Conservation (phyloP, 345 rosid species). For the Aurinia saxatilis region DNA sequence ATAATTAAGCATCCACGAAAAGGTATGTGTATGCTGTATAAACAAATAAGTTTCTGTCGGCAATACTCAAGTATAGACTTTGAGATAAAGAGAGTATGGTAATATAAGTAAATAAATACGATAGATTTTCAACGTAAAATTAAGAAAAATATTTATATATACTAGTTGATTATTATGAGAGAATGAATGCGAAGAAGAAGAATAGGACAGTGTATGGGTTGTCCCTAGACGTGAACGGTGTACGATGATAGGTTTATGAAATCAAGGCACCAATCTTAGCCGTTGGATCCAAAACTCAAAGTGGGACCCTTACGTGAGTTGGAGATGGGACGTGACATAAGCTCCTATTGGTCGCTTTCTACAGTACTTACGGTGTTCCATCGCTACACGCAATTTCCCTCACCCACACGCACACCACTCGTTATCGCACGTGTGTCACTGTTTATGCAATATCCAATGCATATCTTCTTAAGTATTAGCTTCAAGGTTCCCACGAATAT, state of each 20-base stretch:
- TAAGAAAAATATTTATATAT: background rate
- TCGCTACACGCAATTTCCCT: constrained; percentile 25
- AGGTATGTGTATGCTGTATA: no score
- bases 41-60: no score
- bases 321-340: constrained; percentile 29
- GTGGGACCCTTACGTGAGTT: constrained; percentile 16
- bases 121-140: no score
- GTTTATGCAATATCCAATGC: background rate
- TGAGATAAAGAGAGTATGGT: no score
- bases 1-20: no score
- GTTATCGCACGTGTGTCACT: constrained; percentile 17
- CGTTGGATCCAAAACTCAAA: constrained; percentile 14
- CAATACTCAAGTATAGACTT: no score
- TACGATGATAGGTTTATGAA: constrained; percentile 28
- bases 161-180: background rate
- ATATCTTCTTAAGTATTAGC: no score
- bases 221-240: constrained; percentile 24
- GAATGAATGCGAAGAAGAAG: background rate
- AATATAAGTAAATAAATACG: no score
- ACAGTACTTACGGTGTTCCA: constrained; percentile 31
- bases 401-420: background rate
- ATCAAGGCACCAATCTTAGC: constrained; percentile 13
- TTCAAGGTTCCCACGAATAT: no score
- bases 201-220: constrained; percentile 23
- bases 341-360: constrained; percentile 26